A percentile compares a stretch with the other conserved stretches of the same genome.
phyloP scores from a whole-genome alignment of 2,329 filamentous ascomycete genomes.

The Aspergillus hortae region DNA sequence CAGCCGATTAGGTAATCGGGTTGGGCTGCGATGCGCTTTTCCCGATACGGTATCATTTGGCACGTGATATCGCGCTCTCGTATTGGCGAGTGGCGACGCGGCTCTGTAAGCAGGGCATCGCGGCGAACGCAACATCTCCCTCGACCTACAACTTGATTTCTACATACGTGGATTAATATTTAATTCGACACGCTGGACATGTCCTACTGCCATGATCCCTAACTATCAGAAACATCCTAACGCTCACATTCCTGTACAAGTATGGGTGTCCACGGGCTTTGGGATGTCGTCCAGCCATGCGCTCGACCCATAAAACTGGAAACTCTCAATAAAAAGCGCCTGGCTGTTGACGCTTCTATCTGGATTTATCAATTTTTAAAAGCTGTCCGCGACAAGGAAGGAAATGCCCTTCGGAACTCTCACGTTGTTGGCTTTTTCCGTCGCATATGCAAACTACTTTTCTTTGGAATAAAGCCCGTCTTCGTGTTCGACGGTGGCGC shows the following conservation, averaged over 20 bases:
- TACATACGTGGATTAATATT: background rate
- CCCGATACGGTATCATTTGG: slow-evolving; percentile 14
- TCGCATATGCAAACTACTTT: slow-evolving; percentile 94
- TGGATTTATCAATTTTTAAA: slow-evolving; percentile 99
- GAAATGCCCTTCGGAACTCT: slow-evolving; percentile 91
- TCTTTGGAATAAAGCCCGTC: slow-evolving; percentile 92
- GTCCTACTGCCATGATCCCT: slow-evolving; percentile 4
- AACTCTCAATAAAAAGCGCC: slow-evolving; percentile 90
- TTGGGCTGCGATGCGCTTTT: slow-evolving; percentile 6
- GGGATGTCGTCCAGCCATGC: slow-evolving; percentile 93
- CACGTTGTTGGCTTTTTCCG: slow-evolving; percentile 98
- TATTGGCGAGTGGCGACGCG: slow-evolving; percentile 13
- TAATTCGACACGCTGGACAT: no score
- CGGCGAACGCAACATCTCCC: background rate
- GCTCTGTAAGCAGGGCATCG: background rate
- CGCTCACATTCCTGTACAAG: slow-evolving; percentile 7
- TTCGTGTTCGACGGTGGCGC: slow-evolving; percentile 98
- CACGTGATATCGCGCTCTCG: slow-evolving; percentile 23
- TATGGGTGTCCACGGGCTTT: slow-evolving; percentile 98
- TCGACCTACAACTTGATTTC: background rate
- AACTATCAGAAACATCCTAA: background rate
- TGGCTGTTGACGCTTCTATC: slow-evolving; percentile 96
- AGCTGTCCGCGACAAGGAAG: slow-evolving; percentile 96
- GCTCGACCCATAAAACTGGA: slow-evolving; percentile 94
- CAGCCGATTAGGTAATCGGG: slow-evolving; percentile 19